Percentiles rank a stretch among this genome's conserved stretches.
phyloP scores from a whole-genome alignment of 768 basidiomycete genomes.

The Suillus americanus region DNA sequence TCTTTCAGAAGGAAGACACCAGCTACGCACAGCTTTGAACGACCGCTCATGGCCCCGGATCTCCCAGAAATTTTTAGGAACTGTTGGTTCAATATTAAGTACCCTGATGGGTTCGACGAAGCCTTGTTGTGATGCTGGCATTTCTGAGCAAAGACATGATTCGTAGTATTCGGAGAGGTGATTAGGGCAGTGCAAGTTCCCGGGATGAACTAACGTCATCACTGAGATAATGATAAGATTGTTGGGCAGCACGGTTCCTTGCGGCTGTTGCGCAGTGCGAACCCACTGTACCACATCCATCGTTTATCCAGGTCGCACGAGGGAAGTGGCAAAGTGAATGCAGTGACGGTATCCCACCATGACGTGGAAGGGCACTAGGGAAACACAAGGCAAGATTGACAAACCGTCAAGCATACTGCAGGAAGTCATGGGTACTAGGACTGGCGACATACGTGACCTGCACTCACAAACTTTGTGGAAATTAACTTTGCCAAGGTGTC shows the following conservation, averaged over 20 bases:
- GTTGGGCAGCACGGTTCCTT: conserved; percentile 86
- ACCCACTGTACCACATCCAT: conserved; percentile 78
- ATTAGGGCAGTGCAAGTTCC: conserved; percentile 38
- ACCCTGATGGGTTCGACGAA: conserved; percentile 68
- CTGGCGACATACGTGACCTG: background rate
- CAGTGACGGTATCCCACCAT: conserved; percentile 64
- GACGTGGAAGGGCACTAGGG: conserved; percentile 72
- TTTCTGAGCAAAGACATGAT: conserved; percentile 88
- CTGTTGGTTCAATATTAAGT: conserved; percentile 68
- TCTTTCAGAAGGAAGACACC: conserved; percentile 41
- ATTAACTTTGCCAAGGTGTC: background rate
- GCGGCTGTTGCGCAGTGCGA: conserved; percentile 57
- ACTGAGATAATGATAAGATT: conserved; percentile 66
- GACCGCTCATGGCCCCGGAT: conserved; percentile 42
- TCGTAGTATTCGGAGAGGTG: conserved; percentile 69
- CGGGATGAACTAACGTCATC: conserved; percentile 4
- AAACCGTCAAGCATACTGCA: background rate
- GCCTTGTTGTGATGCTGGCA: conserved; percentile 82
- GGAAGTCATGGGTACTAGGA: background rate
- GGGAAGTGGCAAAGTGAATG: conserved; percentile 53
- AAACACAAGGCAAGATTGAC: background rate
- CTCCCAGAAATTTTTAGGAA: conserved; percentile 62
- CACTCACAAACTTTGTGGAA: background rate
- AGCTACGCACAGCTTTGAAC: conserved; percentile 71
- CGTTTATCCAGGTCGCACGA: conserved; percentile 47